Evolutionary conservation across 2,329 filamentous ascomycete genomes (phyloP).

Genomic region (Whalleya microplaca): DNA sequence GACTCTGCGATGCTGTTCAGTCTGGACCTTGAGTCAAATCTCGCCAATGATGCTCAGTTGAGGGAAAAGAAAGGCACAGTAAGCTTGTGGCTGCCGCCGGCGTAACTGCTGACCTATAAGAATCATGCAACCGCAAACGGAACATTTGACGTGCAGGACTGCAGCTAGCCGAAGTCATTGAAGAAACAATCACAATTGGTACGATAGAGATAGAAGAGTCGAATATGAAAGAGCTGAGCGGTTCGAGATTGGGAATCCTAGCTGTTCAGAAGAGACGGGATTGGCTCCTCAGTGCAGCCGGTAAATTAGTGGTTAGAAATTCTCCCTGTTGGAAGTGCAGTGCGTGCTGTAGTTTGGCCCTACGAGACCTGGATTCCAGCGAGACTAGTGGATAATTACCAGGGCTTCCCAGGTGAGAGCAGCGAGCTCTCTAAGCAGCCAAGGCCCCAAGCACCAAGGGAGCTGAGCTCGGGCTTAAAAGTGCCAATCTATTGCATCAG

Average conservation of each 20-base stretch:
- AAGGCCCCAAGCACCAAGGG: slow-evolving; percentile 1
- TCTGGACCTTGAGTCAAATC: no score
- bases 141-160: not conserved
- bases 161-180: not conserved
- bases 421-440: not conserved
- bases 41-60: slow-evolving; percentile 1
- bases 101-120: slow-evolving; percentile 21
- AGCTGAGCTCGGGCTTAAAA: slow-evolving; percentile 35
- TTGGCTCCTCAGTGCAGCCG: slow-evolving; percentile 18
- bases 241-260: slow-evolving; percentile 7
- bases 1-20: not conserved
- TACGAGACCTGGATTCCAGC: slow-evolving; percentile 22
- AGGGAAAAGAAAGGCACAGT: not conserved
- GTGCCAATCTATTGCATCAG: slow-evolving; percentile 31
- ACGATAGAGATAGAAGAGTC: not conserved
- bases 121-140: not conserved
- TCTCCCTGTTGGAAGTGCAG: slow-evolving; percentile 18
- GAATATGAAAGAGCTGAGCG: not conserved
- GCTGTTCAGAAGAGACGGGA: slow-evolving; percentile 5
- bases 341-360: slow-evolving; percentile 19
- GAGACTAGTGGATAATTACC: not conserved
- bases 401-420: no score
- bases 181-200: slow-evolving; percentile 5
- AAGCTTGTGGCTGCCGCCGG: slow-evolving; percentile 10
- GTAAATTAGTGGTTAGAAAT: slow-evolving; percentile 24